phyloP scores from a whole-genome alignment of 805 yeast genomes.

The Maudiozyma barnettii region DNA sequence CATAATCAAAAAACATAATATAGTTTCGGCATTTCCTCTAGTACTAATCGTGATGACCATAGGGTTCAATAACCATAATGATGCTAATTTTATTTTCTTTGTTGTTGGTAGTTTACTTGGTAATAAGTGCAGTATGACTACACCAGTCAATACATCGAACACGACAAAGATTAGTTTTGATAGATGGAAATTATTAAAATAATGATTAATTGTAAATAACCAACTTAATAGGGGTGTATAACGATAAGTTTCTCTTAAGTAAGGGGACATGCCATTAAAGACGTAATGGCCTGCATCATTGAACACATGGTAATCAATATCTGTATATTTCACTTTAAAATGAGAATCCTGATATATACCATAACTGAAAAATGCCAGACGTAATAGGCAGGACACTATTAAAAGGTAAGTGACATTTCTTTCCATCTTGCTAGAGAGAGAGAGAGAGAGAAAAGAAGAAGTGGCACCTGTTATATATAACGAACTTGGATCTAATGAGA shows the following conservation, averaged over 20 bases:
- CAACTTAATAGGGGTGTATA: constrained; percentile 89
- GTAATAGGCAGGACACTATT: constrained; percentile 25
- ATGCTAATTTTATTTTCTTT: constrained; percentile 10
- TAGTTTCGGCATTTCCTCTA: constrained; percentile 87
- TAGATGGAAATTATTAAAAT: constrained; percentile 44
- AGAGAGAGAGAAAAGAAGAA: too few species aligned
- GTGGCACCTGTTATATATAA: too few species aligned
- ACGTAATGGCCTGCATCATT: constrained; percentile 83
- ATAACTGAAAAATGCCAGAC: constrained; percentile 59
- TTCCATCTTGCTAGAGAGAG: background rate
- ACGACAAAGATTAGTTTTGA: constrained; percentile 73
- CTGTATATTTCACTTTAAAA: constrained; percentile 80
- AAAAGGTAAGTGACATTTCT: constrained; percentile 4
- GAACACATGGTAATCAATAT: constrained; percentile 88
- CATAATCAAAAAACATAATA: constrained; percentile 70
- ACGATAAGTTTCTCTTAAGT: constrained; percentile 75
- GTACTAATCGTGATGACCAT: constrained; percentile 91
- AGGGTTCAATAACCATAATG: constrained; percentile 83
- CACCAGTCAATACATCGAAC: constrained; percentile 77
- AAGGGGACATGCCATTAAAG: constrained; percentile 56
- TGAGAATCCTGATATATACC: constrained; percentile 81
- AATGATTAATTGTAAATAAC: constrained; percentile 61
- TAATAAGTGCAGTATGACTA: constrained; percentile 39
- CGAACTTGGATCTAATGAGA: too few species aligned
- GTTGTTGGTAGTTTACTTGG: constrained; percentile 8